phyloP scores from a whole-genome alignment of 2,329 filamentous ascomycete species.

The Cordyceps farinosa region DNA sequence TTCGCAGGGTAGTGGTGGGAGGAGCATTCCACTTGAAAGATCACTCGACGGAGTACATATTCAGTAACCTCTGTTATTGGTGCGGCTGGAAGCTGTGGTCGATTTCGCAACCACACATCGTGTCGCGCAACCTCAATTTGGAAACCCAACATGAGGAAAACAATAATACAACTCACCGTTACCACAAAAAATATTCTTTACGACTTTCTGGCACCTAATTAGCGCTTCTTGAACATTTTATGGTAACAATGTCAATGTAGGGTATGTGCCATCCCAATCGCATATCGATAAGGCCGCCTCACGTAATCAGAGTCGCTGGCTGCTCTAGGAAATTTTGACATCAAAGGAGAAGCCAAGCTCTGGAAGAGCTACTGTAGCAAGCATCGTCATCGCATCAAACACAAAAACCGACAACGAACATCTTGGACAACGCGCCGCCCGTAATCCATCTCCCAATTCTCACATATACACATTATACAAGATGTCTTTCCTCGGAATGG shows the following conservation, averaged over 20 bases:
- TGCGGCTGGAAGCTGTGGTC: not conserved
- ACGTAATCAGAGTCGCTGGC: constrained; percentile 14
- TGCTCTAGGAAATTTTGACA: constrained; percentile 14
- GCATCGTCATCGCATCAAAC: constrained; percentile 4
- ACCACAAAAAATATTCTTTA: too few species aligned
- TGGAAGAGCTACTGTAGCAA: not conserved
- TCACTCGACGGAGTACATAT: not conserved
- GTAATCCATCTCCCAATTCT: not conserved
- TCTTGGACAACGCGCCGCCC: not conserved
- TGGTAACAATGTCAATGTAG: not conserved
- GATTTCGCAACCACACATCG: not conserved
- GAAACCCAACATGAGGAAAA: too few species aligned
- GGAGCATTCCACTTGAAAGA: too few species aligned
- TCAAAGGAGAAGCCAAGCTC: constrained; percentile 12
- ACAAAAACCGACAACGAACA: not conserved
- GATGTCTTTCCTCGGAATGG: constrained; percentile 48
- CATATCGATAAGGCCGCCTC: constrained; percentile 16
- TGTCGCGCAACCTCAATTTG: too few species aligned
- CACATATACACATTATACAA: constrained; percentile 19
- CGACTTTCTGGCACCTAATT: too few species aligned
- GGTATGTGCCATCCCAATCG: not conserved
- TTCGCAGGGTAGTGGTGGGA: too few species aligned
- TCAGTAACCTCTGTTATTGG: not conserved
- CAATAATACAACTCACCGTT: too few species aligned
- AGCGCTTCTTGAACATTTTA: too few species aligned